Conservation (phyloP, 805 yeast genomes). For the Trichomonascus vanleenenianus region DNA sequence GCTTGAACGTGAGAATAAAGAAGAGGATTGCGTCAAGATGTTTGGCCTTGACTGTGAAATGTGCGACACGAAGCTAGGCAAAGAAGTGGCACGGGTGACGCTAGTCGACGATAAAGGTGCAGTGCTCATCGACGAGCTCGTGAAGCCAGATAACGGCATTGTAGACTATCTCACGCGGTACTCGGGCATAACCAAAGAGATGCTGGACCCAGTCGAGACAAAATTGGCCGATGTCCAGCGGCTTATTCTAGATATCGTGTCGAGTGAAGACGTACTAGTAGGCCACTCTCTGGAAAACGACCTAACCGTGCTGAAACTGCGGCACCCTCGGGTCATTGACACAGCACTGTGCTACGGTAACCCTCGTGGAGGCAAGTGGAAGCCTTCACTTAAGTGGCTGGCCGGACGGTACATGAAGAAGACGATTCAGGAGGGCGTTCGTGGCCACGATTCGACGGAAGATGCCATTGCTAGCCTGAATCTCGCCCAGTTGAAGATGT, state of each 20-base stretch:
- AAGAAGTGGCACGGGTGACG: conserved; percentile 64
- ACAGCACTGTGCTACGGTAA: conserved; percentile 70
- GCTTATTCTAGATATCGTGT: conserved; percentile 40
- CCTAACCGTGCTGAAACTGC: conserved; percentile 56
- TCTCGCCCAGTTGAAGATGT: conserved; percentile 59
- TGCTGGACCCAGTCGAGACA: conserved; percentile 53
- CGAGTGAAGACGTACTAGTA: conserved; percentile 55
- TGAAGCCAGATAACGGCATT: conserved; percentile 68
- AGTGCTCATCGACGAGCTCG: conserved; percentile 62
- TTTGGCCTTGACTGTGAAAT: conserved; percentile 93
- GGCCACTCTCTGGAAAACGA: conserved; percentile 93
- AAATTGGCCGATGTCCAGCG: conserved; percentile 61
- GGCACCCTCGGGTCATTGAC: conserved; percentile 72
- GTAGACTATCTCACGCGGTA: conserved; percentile 74
- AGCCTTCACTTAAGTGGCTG: conserved; percentile 71
- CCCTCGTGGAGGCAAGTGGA: conserved; percentile 72
- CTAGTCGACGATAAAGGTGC: conserved; percentile 52
- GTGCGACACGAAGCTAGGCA: conserved; percentile 56
- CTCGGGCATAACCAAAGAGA: conserved; percentile 80
- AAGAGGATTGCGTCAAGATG: conserved; percentile 49
- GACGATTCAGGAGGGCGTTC: conserved; percentile 50
- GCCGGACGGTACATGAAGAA: conserved; percentile 46
- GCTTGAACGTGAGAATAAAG: conserved; percentile 15
- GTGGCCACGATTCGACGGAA: conserved; percentile 81
- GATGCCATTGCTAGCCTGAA: conserved; percentile 79